Base-by-base conservation (phyloP, 2,329 filamentous ascomycete species). In the Alternaria viburni region DNA sequence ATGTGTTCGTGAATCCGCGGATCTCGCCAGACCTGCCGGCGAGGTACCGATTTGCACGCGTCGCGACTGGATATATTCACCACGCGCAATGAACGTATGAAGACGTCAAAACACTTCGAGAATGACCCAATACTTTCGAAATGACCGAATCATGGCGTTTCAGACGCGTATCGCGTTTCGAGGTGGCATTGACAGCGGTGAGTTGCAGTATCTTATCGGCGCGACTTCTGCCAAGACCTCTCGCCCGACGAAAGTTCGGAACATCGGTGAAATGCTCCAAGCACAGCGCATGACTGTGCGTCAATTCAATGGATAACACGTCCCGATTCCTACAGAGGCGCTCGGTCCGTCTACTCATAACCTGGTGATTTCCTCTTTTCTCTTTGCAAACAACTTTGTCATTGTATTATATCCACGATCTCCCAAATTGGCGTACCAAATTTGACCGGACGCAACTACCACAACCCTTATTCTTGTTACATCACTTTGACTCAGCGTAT, bases 241-340 rank as follows among this genome's bases (percentile, higher is more conserved):
- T 69, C 67, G 67, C 65, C 67, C 67, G 65, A 67, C 10, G 28
- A 15, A 15, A 36, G 9, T 26, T 63, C 67, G 67, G 67, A 25
- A 32, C 61, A 56, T 69, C 67, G 67, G 60, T 43, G 25, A 43
- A 30, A 62, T 41, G 44, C 46, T 46, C 52, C 36, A 41, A 49
- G 54, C 51, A 60, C 36, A 47, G 10, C 55, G 46, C 59, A 64
- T 67, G 65, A 65, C 60, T 57, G 41, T 61, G 57, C 57, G 57
- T 50, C 49, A 55, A 60, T 56, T 56, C 50, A 28, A 57, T 51
- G 54, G 47, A 49, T 57, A 64, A 54, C 45, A 46, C 12, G 26
- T 54, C 23, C 49, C 41, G 26, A 57, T n/a, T 28, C 46, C 36
- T 21, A 26, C 28, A 54, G 28, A 23, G 13, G 17, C 19, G 36